Base-by-base conservation (phyloP, 2,329 filamentous ascomycete genomes). In the Alternaria gaisen region DNA sequence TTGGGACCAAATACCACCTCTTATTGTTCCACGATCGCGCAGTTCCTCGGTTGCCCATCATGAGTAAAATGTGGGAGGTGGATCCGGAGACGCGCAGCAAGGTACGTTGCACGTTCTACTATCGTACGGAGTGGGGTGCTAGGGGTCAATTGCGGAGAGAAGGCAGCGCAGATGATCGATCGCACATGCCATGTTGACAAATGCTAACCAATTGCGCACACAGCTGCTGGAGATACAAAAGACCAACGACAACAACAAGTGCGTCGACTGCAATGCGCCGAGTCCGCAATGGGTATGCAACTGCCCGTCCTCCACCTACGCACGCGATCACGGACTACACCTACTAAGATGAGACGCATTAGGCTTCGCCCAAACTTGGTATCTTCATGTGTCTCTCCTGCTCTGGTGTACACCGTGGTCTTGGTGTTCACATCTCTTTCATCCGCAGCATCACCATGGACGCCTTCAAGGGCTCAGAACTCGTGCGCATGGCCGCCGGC, bases 401-500 rank as follows among this genome's bases (percentile, higher is more conserved):
- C 83, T 94, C 94, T 34, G 95, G 95, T 71, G 92, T 95, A 54
- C 95, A 99, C 82, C 91, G 95, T 65, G 93, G 93, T 3, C 88
- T 99, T 30, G 95, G 95, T 63, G 95, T 99, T 36, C 95, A 99
- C 84, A 97, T 99, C 80, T 97, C 93, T 77, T 99, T 99, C 82
- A 94, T 99, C 66, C 91, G 95, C 61, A 95, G 91, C 74, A 95
- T 98, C 75, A 97, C 93, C 64, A 99, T 99, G 95, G 95, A 99
- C 82, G 93, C 93, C 58, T 98, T 99, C 85, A 99, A 99, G 80
- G 88, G 89, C 66, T 87, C 87, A 72, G 95, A 99, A 81, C 94
- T 98, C 73, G 90, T 92, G 80, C 91, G 94, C 69, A 98, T 99
- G 95, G 88, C 94, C 60, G 84, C 91, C 22, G 95, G 94, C 46